Evolutionary conservation across 768 basidiomycete species (phyloP), one percentile per base, ranked within the genome.

Genomic region (Russula foetens): DNA sequence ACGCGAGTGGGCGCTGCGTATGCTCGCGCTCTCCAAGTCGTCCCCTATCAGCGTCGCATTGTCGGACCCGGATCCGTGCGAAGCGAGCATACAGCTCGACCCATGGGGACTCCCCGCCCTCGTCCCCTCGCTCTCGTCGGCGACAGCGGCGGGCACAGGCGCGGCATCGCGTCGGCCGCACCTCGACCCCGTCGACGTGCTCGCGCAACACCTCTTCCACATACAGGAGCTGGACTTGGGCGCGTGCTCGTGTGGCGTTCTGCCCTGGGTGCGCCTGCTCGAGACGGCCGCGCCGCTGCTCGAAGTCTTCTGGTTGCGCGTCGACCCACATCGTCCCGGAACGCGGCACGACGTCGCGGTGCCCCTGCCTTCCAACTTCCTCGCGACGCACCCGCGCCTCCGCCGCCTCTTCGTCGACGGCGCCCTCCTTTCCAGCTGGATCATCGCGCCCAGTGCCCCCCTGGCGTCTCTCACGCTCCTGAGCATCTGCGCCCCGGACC

Each of bases 181-280:
- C 49, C 44, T 62, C 7, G 60, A 57, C 17, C 50, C 61, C 2
- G 2, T 29, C 31, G 56, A 53, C 45, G 56, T 62, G 8, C 61
- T 62, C 44, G 15, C 39, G 4, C 51, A 58, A 4, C 56, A 62
- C 35, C 60, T 62, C 29, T 62, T 24, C 19, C 60, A 62, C 21
- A 58, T 62, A 29, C 38, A 48, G n/a, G 45, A 53, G 19, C 61
- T 62, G 44, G 46, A 53, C n/a, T 45, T 58, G 17, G 23, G 23
- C 29, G 55, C 44, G 28, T 62, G 60, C 24, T 24, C 56, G 19
- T 62, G 56, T 38, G 29, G 12, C 14, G 41, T 47, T 14, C 11
- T 31, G 7, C 38, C 44, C 7, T 58, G 56, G 56, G 38, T 57
- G 3, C 17, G 35, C 38, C 45, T 53, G 21, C 55, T 62, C 35